Evolutionary conservation across 2,329 filamentous ascomycete species (phyloP).

Genomic region (Aspergillus fijiensis): DNA sequence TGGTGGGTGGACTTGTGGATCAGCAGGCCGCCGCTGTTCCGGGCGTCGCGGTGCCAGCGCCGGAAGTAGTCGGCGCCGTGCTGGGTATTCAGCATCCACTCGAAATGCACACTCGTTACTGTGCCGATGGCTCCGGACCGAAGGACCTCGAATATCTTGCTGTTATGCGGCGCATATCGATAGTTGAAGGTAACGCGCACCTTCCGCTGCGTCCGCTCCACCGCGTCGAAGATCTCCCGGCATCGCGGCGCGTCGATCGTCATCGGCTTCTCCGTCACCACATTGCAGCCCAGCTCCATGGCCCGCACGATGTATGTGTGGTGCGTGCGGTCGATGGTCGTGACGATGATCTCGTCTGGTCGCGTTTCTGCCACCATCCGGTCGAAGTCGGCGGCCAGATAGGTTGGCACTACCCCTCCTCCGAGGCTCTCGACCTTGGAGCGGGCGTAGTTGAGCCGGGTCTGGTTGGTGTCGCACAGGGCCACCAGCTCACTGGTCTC

Average conservation of each 20-base stretch:
- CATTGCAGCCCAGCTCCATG: conserved; percentile 59
- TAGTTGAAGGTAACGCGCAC: conserved; percentile 65
- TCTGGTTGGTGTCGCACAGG: conserved; percentile 62
- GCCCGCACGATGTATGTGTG: conserved; percentile 61
- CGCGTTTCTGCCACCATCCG: conserved; percentile 55
- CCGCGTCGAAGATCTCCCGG: conserved; percentile 55
- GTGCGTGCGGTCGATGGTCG: conserved; percentile 63
- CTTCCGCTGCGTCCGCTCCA: conserved; percentile 49
- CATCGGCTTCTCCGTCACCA: conserved; percentile 66
- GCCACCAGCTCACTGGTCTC: conserved; percentile 54
- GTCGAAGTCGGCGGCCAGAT: conserved; percentile 56
- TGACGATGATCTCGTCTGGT: conserved; percentile 63
- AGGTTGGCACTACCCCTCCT: conserved; percentile 54
- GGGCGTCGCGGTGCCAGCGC: conserved; percentile 62
- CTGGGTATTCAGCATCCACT: conserved; percentile 63
- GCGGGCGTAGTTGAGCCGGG: conserved; percentile 59
- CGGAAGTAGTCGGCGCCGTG: conserved; percentile 65
- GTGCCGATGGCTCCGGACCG: conserved; percentile 56
- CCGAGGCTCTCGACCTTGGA: conserved; percentile 37
- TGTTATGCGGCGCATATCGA: conserved; percentile 65
- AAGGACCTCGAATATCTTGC: conserved; percentile 57
- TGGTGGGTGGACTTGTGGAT: conserved; percentile 66
- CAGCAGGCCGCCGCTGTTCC: conserved; percentile 59
- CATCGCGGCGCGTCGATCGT: conserved; percentile 60
- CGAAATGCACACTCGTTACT: conserved; percentile 60